Evolutionary conservation across 192 early-diverging fungal species (phyloP).

Genomic region (Coemansia sp.): DNA sequence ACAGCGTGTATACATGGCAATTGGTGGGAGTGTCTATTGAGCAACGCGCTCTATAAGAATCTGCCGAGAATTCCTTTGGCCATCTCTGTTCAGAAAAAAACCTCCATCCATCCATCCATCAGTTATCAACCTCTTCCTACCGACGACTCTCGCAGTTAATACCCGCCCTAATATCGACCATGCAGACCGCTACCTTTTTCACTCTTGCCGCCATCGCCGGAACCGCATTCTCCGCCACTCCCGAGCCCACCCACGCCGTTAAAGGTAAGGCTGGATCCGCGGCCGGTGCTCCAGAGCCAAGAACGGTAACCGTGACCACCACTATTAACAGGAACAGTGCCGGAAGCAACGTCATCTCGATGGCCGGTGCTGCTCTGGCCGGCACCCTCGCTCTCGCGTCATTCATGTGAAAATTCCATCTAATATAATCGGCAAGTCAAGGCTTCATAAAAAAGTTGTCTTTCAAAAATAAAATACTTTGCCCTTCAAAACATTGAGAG

Average conservation of each 20-base stretch:
- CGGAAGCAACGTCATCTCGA: constrained; percentile 32
- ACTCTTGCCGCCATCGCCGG: constrained; percentile 43
- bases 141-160: constrained; percentile 1
- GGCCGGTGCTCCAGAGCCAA: constrained; percentile 28
- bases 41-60: constrained; percentile 5
- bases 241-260: constrained; percentile 26
- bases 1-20: not conserved
- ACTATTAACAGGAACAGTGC: constrained; percentile 38
- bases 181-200: constrained; percentile 43
- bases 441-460: too few relatives aligned
- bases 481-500: too few relatives aligned
- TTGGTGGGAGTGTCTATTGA: not conserved
- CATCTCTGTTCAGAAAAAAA: not conserved
- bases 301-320: constrained; percentile 46
- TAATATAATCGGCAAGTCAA: too few relatives aligned
- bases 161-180: constrained; percentile 14
- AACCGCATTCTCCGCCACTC: constrained; percentile 36
- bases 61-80: not conserved
- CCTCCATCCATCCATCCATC: not conserved
- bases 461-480: too few relatives aligned
- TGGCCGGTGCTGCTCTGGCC: constrained; percentile 49
- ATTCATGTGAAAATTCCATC: too few relatives aligned
- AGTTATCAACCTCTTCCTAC: not conserved
- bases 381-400: constrained; percentile 45
- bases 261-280: constrained; percentile 17